These are phyloP conservation scores for Didymella arachidicola DNA, from an alignment of 2,329 filamentous ascomycete species.

Conservation along the genomic window DNA sequence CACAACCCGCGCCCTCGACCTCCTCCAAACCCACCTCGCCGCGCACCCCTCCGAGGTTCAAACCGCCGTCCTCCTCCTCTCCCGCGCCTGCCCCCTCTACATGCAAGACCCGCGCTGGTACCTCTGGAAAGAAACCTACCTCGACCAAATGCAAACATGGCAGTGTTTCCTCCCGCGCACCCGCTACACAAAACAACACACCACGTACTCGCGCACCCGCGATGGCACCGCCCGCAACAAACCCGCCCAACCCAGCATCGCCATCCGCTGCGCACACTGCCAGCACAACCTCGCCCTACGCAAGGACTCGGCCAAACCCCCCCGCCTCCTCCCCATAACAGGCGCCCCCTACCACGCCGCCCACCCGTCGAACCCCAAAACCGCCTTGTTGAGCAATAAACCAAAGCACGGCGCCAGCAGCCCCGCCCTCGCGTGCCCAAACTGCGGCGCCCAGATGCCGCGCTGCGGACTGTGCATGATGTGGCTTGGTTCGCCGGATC, in stretches of 20 bases:
- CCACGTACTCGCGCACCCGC: conserved; percentile 69
- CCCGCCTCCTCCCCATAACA: conserved; percentile 33
- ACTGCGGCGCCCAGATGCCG: conserved; percentile 69
- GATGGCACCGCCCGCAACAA: conserved; percentile 70
- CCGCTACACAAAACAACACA: conserved; percentile 80
- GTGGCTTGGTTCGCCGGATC: conserved; percentile 67
- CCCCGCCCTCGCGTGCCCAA: conserved; percentile 64
- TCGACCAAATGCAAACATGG: conserved; percentile 75
- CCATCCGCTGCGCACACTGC: conserved; percentile 80
- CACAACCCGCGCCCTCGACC: conserved; percentile 73
- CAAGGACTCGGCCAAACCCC: conserved; percentile 35
- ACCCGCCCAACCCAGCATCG: conserved; percentile 70
- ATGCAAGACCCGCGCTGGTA: conserved; percentile 78
- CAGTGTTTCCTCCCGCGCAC: conserved; percentile 75
- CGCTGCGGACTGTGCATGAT: conserved; percentile 68
- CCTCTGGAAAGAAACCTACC: conserved; percentile 78
- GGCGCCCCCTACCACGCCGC: conserved; percentile 12
- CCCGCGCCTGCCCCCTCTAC: conserved; percentile 76
- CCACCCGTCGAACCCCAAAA: conserved; percentile 15
- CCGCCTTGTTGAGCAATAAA: conserved; percentile 11
- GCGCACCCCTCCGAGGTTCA: conserved; percentile 77
- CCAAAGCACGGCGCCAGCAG: conserved; percentile 18
- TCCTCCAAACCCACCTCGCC: conserved; percentile 77
- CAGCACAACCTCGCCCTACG: conserved; percentile 61
- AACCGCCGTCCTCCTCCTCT: conserved; percentile 77